Evolutionary conservation across 345 rosid species (phyloP), one percentile per base, ranked within the genome.

Genomic region (Cardamine occulta): DNA sequence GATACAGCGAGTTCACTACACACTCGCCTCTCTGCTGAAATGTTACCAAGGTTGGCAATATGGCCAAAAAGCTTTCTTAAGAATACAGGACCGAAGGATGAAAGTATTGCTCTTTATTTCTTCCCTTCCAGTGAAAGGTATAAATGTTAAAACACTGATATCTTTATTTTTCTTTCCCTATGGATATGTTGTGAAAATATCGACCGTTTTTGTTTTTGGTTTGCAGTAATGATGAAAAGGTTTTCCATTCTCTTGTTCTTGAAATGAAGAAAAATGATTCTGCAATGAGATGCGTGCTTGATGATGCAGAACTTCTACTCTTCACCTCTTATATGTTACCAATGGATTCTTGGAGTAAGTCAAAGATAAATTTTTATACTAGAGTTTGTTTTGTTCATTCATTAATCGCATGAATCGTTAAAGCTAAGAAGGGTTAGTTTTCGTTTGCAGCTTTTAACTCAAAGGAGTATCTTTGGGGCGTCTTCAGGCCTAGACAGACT

Each of bases 381-480:
- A 34, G 39, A 35, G 11, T 8, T 32, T 7, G 37, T 6, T 15
- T 15, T 24, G 24, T 31, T 48, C 26, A 42, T 70, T 71, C 65
- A 4, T 14, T 15, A 15, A 19, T 37, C 5, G 8, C 59, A 23
- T 48, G 40, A 69, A 11, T 53, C 4, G 35, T 26, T 48, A 13
- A 73, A 70, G 44, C 71, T 55, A 73, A 32, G 2, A 35, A 39
- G 8, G 42, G 4, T 48, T 65, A 21, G 15, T 55, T 76, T 56
- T 66, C 5, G 4, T 79, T 21, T 84, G 78, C 88, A 92, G 93
- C 80, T 62, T 85, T 84, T 49, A 81, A 80, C 58, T 64, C 74
- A 40, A 88, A 83, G 72, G 80, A 77, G 24, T 92, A 84, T 82
- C 40, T 88, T 72, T 89, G 96, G 97, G 92, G 96, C 6, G 88